A percentile compares a stretch with the other conserved stretches of the same genome.
These are phyloP conservation scores for Tuber melanosporum DNA, from an alignment of 495 filamentous ascomycete species.

Conservation along the genomic window DNA sequence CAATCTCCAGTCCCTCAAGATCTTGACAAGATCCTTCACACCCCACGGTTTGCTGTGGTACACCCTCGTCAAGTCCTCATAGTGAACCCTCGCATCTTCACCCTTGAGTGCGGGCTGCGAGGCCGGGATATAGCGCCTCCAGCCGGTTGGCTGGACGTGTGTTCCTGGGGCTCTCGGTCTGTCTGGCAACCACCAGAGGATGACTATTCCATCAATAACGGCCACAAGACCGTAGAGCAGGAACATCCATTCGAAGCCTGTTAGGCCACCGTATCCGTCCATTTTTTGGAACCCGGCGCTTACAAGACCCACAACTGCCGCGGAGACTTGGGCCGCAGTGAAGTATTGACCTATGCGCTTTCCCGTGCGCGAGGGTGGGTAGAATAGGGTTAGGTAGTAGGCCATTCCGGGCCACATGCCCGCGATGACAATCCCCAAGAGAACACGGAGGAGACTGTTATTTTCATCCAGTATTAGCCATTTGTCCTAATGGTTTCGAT, in stretches of 20 bases:
- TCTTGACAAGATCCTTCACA: constrained; percentile 56
- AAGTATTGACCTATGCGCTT: constrained; percentile 87
- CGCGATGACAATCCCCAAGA: constrained; percentile 80
- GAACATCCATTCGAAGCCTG: constrained; percentile 95
- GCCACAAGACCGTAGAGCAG: constrained; percentile 75
- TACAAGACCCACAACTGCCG: constrained; percentile 80
- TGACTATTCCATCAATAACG: constrained; percentile 58
- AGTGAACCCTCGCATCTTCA: constrained; percentile 73
- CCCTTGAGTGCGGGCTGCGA: constrained; percentile 66
- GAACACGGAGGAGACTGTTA: constrained; percentile 65
- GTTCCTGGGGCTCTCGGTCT: constrained; percentile 65
- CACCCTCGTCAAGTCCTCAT: constrained; percentile 72
- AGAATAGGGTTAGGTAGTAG: constrained; percentile 88
- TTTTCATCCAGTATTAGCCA: background rate
- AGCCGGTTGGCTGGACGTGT: constrained; percentile 21
- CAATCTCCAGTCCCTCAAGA: constrained; percentile 76
- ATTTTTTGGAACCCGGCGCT: constrained; percentile 88
- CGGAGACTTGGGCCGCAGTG: constrained; percentile 82
- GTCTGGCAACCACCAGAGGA: constrained; percentile 88
- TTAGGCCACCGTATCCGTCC: constrained; percentile 68
- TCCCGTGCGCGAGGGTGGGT: constrained; percentile 75
- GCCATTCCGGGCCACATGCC: constrained; percentile 96
- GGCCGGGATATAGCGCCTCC: constrained; percentile 54
- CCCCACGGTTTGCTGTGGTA: constrained; percentile 69
- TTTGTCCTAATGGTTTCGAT: background rate